These are phyloP conservation scores for Buddleja alternifolia DNA, from an alignment of 257 asterid species.

Conservation along the genomic window DNA sequence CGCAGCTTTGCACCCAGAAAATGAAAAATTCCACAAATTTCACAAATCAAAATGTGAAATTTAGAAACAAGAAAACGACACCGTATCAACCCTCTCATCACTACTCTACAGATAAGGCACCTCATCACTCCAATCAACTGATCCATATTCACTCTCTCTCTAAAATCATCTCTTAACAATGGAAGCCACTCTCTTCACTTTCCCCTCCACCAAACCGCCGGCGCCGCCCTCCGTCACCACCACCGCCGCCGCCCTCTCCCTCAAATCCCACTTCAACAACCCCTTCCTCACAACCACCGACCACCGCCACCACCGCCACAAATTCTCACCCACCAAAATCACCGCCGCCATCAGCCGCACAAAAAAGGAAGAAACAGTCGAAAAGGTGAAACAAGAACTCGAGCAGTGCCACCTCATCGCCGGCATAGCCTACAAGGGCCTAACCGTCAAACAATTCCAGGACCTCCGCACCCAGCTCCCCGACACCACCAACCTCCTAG, in stretches of 20 bases:
- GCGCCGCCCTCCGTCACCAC: constrained; percentile 36
- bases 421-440: constrained; percentile 82
- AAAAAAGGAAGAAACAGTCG: constrained; percentile 89
- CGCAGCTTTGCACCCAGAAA: too few relatives aligned
- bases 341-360: constrained; percentile 81
- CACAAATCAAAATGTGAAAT: too few relatives aligned
- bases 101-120: constrained; percentile 35
- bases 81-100: not conserved
- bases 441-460: constrained; percentile 79
- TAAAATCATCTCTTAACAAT: constrained; percentile 36
- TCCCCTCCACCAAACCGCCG: constrained; percentile 45
- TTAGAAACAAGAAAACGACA: not conserved
- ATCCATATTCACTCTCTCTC: constrained; percentile 20
- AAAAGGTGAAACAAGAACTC: constrained; percentile 72
- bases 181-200: constrained; percentile 74
- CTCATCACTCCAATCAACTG: constrained; percentile 19
- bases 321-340: constrained; percentile 43
- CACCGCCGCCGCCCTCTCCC: constrained; percentile 42
- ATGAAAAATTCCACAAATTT: too few relatives aligned
- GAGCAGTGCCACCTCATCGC: constrained; percentile 77
- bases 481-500: constrained; percentile 72
- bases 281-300: constrained; percentile 44
- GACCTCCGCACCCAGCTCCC: constrained; percentile 79
- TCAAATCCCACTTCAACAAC: constrained; percentile 70
- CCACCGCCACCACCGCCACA: constrained; percentile 34